Conservation (phyloP, 164 flowering plant species). For the Vitis rotundifolia region DNA sequence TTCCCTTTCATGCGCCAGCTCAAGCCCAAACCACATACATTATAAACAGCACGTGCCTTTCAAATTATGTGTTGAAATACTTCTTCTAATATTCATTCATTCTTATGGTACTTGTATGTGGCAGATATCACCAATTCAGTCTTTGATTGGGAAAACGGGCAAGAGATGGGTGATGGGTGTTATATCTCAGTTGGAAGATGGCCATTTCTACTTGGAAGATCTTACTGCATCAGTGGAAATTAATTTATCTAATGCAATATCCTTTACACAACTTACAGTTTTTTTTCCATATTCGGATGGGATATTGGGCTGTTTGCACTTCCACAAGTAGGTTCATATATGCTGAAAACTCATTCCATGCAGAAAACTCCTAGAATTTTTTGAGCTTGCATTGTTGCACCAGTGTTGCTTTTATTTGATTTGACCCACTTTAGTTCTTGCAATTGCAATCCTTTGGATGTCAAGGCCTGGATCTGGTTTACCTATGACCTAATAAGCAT, state of each 20-base stretch:
- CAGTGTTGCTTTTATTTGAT: background rate
- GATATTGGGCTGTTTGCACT: background rate
- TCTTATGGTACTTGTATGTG: background rate
- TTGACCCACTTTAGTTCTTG: background rate
- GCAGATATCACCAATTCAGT: conserved; percentile 89
- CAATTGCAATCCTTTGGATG: background rate
- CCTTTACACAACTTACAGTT: conserved; percentile 37
- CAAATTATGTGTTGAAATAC: background rate
- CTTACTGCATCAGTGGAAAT: conserved; percentile 89
- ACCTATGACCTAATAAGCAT: background rate
- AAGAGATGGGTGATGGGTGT: conserved; percentile 95
- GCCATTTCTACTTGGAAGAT: conserved; percentile 96
- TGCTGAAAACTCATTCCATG: background rate
- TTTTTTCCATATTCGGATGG: background rate
- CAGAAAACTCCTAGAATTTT: background rate
- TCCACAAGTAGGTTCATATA: background rate
- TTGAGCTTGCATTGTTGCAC: too few species aligned
- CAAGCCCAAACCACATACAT: too few species aligned
- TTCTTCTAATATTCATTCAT: background rate
- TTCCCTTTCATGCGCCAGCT: too few species aligned
- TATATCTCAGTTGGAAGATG: conserved; percentile 97
- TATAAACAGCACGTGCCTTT: background rate
- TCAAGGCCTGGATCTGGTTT: background rate
- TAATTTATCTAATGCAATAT: conserved; percentile 91
- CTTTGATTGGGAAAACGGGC: conserved; percentile 79